Evolutionary conservation across 2,329 filamentous ascomycete species (phyloP), one percentile per base, ranked within the genome.

Genomic region (Clarireedia paspali): DNA sequence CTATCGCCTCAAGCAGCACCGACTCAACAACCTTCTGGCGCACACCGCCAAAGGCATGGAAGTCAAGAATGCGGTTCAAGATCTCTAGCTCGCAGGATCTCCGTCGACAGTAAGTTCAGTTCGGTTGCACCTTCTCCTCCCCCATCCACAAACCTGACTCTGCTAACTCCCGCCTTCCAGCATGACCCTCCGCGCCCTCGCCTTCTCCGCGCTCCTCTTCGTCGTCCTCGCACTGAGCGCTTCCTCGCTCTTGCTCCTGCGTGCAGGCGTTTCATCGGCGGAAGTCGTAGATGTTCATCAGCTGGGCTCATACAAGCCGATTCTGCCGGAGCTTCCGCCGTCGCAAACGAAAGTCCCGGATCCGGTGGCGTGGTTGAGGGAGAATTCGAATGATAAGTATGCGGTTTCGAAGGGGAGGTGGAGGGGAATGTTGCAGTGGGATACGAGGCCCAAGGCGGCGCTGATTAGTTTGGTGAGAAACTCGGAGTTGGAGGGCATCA

Each of bases 401-500:
- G 62, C 66, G 5, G 57, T 71, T 3, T 53, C 56, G 1, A 57
- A 57, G 23, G 48, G 45, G 5, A 17, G 40, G 24, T 17, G 58
- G 9, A 15, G 26, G 23, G n/a, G 24, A 2, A 14, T 48, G 46
- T n/a, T 24, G 20, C 20, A 20, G 46, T 30, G 9, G 46, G 36
- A 36, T 36, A 39, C 56, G 23, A 58, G 67, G 60, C 70, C 76
- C 60, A 62, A 69, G 62, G 64, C 72, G 62, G 68, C 70, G 38
- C 61, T 91, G 42, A 78, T 91, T 51, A 82, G 83, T 27, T 77
- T 91, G 17, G 87, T 91, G 26, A 80, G 85, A 44, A 89, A 91
- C 61, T 79, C 82, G 61, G 87, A 91, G 68, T 71, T 89, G 12
- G 70, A 79, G 6, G 82, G 83, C 6, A 79, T 91, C 68, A 72